Base-by-base conservation (phyloP, 805 yeast genomes). In the Lipomyces spencermartinsiae region DNA sequence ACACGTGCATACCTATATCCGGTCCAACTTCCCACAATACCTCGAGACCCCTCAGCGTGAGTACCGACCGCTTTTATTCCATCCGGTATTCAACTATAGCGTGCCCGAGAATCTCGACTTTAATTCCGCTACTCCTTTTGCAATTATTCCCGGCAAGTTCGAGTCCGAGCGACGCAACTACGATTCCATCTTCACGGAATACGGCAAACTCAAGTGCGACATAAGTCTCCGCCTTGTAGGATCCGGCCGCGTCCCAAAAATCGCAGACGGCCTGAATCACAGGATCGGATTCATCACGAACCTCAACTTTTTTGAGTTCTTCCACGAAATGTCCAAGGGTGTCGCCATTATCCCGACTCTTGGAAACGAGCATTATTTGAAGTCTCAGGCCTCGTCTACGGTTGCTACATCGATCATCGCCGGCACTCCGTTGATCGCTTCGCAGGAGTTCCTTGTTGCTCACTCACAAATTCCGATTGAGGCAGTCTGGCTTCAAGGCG, bases 131-230 rank as follows among this genome's bases (percentile, higher is more conserved):
- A 22, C n/a, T 0, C 70, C 71, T 16, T 62, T 43, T 31, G 70
- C 61, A 33, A 57, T 67, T 14, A 49, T 68, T 35, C 63, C 65
- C 6, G 71, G 70, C 9, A 64, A 64, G 39, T 46, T 53, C 37
- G 71, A 68, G 16, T 9, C 57, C 22, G 55, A 57, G 55, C 66
- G 71, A 8, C 64, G 71, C 5, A 34, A 65, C 35, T 67, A 67
- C 55, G 55, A 55, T 22, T 14, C 33, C 14, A 34, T 67, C 35
- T 67, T 67, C 39, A 49, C 53, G 49, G 67, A 67, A 19, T 67
- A 67, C 58, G 29, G 29, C 49, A n/a, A 43, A 7, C 31, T 56
- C 33, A n/a, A 33, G 37, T 64, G 68, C 34, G 56, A 63, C 19
- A 54, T 61, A 19, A 31, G 12, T 19, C 61, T 65, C 19, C 55